Evolutionary conservation across 495 filamentous ascomycete genomes (phyloP).

Genomic region (Parathielavia hyrcaniae): DNA sequence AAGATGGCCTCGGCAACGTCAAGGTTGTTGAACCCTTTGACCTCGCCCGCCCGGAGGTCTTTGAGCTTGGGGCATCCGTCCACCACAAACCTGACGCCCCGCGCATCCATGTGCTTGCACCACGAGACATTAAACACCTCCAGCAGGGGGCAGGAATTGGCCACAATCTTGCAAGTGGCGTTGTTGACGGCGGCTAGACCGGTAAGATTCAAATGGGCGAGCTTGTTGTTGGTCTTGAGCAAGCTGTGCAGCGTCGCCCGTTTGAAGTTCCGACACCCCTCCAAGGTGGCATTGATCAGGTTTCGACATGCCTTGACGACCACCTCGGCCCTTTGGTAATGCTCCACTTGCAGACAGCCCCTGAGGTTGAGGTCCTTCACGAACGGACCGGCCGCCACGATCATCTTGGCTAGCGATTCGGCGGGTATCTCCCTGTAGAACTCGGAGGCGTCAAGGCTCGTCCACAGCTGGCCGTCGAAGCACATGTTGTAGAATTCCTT

Average conservation of each 20-base stretch:
- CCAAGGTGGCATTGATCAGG: slow-evolving; percentile 76
- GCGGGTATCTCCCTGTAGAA: slow-evolving; percentile 86
- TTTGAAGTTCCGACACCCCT: slow-evolving; percentile 80
- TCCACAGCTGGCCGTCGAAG: slow-evolving; percentile 94
- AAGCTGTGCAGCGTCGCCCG: slow-evolving; percentile 71
- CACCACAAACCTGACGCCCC: slow-evolving; percentile 68
- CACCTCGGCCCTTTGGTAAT: slow-evolving; percentile 68
- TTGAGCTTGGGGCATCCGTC: slow-evolving; percentile 63
- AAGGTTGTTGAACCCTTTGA: slow-evolving; percentile 67
- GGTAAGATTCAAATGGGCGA: slow-evolving; percentile 78
- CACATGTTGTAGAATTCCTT: slow-evolving; percentile 78
- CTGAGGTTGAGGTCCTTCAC: slow-evolving; percentile 76
- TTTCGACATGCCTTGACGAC: slow-evolving; percentile 78
- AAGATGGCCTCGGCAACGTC: slow-evolving; percentile 67
- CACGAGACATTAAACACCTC: slow-evolving; percentile 84
- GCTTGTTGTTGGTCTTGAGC: slow-evolving; percentile 64
- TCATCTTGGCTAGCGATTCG: slow-evolving; percentile 74
- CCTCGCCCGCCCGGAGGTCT: slow-evolving; percentile 78
- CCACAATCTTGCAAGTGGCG: slow-evolving; percentile 78
- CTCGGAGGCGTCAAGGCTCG: slow-evolving; percentile 69
- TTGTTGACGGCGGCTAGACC: slow-evolving; percentile 77
- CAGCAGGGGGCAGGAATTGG: slow-evolving; percentile 72
- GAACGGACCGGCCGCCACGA: slow-evolving; percentile 79
- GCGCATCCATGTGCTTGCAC: slow-evolving; percentile 79
- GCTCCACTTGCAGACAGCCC: slow-evolving; percentile 59